These are phyloP conservation scores for Orychophragmus violaceus DNA, from an alignment of 345 rosid genomes.

Conservation along the genomic window DNA sequence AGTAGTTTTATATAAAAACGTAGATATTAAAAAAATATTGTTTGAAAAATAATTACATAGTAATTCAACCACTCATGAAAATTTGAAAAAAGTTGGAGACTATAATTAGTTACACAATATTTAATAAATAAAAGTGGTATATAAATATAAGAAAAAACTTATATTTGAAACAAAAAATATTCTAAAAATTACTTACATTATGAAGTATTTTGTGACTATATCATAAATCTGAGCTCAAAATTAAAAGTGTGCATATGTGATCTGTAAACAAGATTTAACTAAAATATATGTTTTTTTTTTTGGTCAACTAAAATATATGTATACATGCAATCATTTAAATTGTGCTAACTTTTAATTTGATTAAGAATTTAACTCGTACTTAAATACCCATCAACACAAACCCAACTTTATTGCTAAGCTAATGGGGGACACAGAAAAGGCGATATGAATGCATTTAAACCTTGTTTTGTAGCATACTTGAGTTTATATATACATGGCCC, in stretches of 20 bases:
- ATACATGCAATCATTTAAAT: neutral
- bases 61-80: too few species aligned
- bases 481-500: conserved; percentile 15
- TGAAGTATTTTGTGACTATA: too few species aligned
- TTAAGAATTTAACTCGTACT: neutral
- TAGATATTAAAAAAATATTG: too few species aligned
- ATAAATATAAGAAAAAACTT: too few species aligned
- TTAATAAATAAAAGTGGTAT: too few species aligned
- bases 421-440: conserved; percentile 26
- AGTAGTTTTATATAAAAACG: too few species aligned
- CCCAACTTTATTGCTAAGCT: conserved; percentile 20
- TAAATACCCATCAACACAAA: conserved; percentile 6
- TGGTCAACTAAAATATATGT: neutral
- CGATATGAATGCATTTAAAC: conserved; percentile 27
- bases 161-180: too few species aligned
- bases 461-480: conserved; percentile 29
- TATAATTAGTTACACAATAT: too few species aligned
- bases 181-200: too few species aligned
- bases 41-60: too few species aligned
- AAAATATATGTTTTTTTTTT: too few species aligned
- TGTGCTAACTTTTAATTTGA: neutral
- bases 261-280: neutral
- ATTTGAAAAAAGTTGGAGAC: too few species aligned
- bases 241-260: neutral
- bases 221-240: neutral